phyloP scores from a whole-genome alignment of 1,139 yeast genomes.

The Blastobotrys arbuscula region DNA sequence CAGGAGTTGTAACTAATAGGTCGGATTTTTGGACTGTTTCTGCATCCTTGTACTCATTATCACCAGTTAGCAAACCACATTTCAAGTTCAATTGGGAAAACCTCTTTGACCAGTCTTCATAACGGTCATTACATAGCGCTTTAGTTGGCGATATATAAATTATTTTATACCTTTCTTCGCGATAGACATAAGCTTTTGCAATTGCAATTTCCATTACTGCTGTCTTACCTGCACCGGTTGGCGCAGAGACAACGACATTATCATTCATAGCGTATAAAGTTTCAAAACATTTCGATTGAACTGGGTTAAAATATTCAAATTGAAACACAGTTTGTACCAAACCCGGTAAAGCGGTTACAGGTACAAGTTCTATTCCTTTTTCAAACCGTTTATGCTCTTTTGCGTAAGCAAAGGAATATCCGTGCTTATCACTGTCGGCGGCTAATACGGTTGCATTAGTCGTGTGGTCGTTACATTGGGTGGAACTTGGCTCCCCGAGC shows the following conservation, averaged over 20 bases:
- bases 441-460: not conserved
- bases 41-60: slow-evolving; percentile 1
- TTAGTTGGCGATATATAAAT: slow-evolving; percentile 3
- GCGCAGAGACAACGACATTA: slow-evolving; percentile 5
- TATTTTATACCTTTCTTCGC: not conserved
- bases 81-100: not conserved
- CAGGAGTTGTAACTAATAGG: slow-evolving; percentile 7
- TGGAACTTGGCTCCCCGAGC: not conserved
- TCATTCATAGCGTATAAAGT: slow-evolving; percentile 1
- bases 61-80: slow-evolving; percentile 7
- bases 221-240: slow-evolving; percentile 7
- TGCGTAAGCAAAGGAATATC: not conserved
- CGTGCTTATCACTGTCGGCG: not conserved
- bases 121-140: slow-evolving; percentile 2
- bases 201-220: slow-evolving; percentile 6
- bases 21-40: not conserved
- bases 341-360: not conserved
- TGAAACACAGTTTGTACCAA: not conserved
- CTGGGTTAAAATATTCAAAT: slow-evolving; percentile 8
- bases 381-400: not conserved
- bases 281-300: slow-evolving; percentile 8
- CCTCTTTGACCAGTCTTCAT: slow-evolving; percentile 5
- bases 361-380: slow-evolving; percentile 7
- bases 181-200: not conserved
- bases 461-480: not conserved